Evolutionary conservation across 345 rosid species (phyloP), one percentile per base, ranked within the genome.

Genomic region (Citrus inodora): DNA sequence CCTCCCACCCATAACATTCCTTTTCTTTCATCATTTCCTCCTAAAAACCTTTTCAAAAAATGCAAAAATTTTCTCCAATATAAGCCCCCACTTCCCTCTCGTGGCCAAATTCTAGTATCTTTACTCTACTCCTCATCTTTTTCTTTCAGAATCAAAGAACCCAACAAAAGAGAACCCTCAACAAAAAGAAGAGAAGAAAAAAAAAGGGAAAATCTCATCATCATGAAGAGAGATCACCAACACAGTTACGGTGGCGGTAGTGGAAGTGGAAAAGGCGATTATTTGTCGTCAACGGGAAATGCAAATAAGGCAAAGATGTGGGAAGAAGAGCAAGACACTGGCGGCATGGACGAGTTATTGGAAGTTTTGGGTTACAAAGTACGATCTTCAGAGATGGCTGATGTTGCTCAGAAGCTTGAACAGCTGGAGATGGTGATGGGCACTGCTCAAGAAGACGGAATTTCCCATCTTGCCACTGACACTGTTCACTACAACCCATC

Each of bases 351-450:
- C 81, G 98, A 95, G 85, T 83, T 92, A 14, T 82, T 95, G 60
- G 98, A 87, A 25, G 97, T 85, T 67, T 61, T 93, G 75, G 98
- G 98, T 27, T 95, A 95, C 87, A 92, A 90, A 66, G 97, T 95
- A 19, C 82, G 89, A 70, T 83, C 92, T 2, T 88, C 98, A 0
- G 98, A 93, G 81, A 95, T 95, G 98, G 95, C 91, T 19, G 94
- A 89, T 59, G 98, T 95, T 24, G 98, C 98, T 16, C 90, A 87
- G 64, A 93, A 93, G 87, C 88, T 95, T 21, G 98, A 95, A 77
- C 93, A 90, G 86, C 86, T 95, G 38, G 98, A 95, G 88, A 87
- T 86, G 87, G 95, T 87, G 56, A 90, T 93, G 85, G 92, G 83
- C 38, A 69, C 84, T 3, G 91, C 88, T 67, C 91, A 81, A 48